Evolutionary conservation across 352 stramenopile genomes (phyloP), one percentile per base, ranked within the genome.

Genomic region (Globisporangium yorkense): DNA sequence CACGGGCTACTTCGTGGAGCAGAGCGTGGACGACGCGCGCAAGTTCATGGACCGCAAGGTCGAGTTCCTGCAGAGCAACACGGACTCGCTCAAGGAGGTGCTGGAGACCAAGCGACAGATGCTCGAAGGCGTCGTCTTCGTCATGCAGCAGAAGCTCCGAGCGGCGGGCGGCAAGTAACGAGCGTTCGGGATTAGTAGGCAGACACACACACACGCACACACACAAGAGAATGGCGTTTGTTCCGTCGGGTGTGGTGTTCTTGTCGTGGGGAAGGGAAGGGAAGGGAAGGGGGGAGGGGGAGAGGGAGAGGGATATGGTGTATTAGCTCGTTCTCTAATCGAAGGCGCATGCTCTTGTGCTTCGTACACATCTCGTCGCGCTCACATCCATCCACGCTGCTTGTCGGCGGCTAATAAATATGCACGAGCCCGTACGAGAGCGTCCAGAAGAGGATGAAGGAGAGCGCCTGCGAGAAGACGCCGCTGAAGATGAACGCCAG

Each of bases 1-100:
- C 33, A 98, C 94, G 33, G 94, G 92, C 21, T 98, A 97, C 75
- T 98, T 97, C 70, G 84, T 95, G 29, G 88, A 98, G 74, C 96
- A 98, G 61, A 88, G 70, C 44, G 67, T 87, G 49, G 82, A 79
- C n/a, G 87, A 97, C 62, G 93, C 92, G 15, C 79, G 87, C 56
- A 79, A 78, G 46, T 97, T 98, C 63, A 87, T 98, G 76, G 88
- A 97, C 64, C 72, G 92, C 37, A 98, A 97, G 75, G 66, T 93
- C 6, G 92, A 91, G 56, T 84, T 98, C 56, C 71, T 98, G 27
- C 80, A 97, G 76, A 90, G 74, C 61, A 98, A 98, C 74, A 93
- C 79, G 59, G 92, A 97, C 29, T 93, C 94, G 65, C 75, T 98
- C 65, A 94, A 94, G 66, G 84, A 90, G 33, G 89, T 94, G 58